phyloP scores from a whole-genome alignment of 2,329 filamentous ascomycete species.

The Talaromyces sp. region DNA sequence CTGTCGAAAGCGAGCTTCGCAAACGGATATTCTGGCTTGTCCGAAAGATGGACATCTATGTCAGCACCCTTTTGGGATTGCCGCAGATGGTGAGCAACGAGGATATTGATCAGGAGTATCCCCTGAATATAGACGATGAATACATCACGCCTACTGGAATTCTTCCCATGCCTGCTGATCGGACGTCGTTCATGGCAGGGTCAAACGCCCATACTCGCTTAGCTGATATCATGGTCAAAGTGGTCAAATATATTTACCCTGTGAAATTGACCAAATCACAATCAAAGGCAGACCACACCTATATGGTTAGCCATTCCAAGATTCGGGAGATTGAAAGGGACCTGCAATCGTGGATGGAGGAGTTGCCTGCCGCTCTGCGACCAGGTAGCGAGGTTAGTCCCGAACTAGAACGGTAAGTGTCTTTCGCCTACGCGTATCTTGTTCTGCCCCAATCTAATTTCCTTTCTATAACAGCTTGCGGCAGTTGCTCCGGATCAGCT shows the following conservation, averaged over 20 bases:
- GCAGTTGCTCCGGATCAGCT: constrained; percentile 58
- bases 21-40: constrained; percentile 57
- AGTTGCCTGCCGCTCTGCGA: constrained; percentile 68
- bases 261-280: constrained; percentile 48
- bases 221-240: constrained; percentile 55
- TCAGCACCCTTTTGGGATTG: constrained; percentile 46
- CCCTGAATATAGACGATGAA: constrained; percentile 43
- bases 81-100: constrained; percentile 47
- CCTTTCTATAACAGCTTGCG: constrained; percentile 38
- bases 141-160: constrained; percentile 45
- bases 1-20: constrained; percentile 66
- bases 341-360: constrained; percentile 58
- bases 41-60: constrained; percentile 48
- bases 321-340: constrained; percentile 62
- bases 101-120: constrained; percentile 48
- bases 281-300: constrained; percentile 48
- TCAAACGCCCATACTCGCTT: constrained; percentile 58
- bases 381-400: constrained; percentile 71
- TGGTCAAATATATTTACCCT: constrained; percentile 60
- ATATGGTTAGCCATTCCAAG: constrained; percentile 59
- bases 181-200: constrained; percentile 54
- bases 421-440: neutral
- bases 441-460: neutral
- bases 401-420: constrained; percentile 68
- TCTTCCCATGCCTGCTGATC: constrained; percentile 50